A percentile compares a stretch with the other conserved stretches of the same genome.
These are phyloP conservation scores for Saccharomyces paradoxus DNA, from an alignment of 805 yeast genomes.

Conservation along the genomic window DNA sequence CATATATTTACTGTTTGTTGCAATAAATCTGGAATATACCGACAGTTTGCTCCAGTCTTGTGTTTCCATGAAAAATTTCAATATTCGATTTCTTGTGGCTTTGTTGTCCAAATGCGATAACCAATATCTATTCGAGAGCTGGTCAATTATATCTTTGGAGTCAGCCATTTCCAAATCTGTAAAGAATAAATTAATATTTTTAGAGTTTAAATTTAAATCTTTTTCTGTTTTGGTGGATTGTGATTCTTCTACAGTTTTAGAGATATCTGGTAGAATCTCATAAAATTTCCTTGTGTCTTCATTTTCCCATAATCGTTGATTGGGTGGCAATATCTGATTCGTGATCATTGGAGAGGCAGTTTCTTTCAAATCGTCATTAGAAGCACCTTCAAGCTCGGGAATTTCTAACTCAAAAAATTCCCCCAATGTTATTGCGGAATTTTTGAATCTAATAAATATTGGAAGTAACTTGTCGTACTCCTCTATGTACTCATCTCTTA, in stretches of 20 bases:
- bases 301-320: conserved; percentile 49
- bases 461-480: conserved; percentile 30
- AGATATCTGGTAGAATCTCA: conserved; percentile 41
- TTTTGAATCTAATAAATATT: conserved; percentile 39
- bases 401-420: conserved; percentile 33
- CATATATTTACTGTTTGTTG: conserved; percentile 44
- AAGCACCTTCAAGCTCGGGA: conserved; percentile 31
- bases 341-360: conserved; percentile 26
- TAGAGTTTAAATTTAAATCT: conserved; percentile 29
- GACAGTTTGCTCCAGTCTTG: conserved; percentile 39
- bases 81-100: conserved; percentile 57
- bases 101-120: conserved; percentile 50
- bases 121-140: conserved; percentile 43
- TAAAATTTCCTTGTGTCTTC: conserved; percentile 61
- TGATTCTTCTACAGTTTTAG: conserved; percentile 27
- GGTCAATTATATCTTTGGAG: conserved; percentile 44
- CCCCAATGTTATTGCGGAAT: conserved; percentile 37
- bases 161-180: conserved; percentile 35
- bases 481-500: conserved; percentile 33
- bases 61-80: conserved; percentile 46
- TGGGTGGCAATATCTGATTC: conserved; percentile 14
- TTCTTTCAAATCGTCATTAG: conserved; percentile 18
- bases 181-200: conserved; percentile 38
- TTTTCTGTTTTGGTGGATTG: conserved; percentile 6
- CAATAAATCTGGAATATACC: conserved; percentile 59